Conservation (phyloP, 768 basidiomycete genomes). For the Russula sp. region DNA sequence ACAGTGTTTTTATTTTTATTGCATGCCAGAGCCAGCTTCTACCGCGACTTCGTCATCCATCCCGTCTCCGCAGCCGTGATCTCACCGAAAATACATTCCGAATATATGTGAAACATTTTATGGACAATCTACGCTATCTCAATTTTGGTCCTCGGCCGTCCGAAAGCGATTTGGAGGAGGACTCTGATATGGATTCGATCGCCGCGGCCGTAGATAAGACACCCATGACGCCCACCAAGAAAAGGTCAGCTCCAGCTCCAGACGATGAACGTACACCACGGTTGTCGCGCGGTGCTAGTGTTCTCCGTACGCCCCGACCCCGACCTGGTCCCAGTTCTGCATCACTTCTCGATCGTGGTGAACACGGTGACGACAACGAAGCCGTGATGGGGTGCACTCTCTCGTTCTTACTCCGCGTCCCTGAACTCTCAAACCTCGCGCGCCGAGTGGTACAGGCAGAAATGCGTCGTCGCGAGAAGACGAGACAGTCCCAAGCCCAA, state of each 20-base stretch:
- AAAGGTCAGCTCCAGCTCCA: conserved; percentile 9
- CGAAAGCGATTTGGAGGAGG: conserved; percentile 7
- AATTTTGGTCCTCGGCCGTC: background rate
- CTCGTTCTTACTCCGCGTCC: conserved; percentile 73
- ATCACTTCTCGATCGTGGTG: background rate
- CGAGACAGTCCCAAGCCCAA: conserved; percentile 44
- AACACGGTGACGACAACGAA: background rate
- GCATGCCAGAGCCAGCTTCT: conserved; percentile 34
- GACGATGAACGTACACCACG: conserved; percentile 35
- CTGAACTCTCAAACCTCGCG: conserved; percentile 65
- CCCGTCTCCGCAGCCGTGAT: conserved; percentile 60
- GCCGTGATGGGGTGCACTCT: conserved; percentile 48
- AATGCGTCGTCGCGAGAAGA: conserved; percentile 50
- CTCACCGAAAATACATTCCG: conserved; percentile 71
- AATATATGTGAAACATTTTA: conserved; percentile 75
- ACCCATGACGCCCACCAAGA: conserved; percentile 43
- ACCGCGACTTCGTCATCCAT: conserved; percentile 67
- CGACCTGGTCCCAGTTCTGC: background rate
- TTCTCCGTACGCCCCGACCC: conserved; percentile 13
- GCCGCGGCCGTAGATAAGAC: conserved; percentile 10
- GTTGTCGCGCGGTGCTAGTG: conserved; percentile 13
- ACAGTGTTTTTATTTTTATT: background rate
- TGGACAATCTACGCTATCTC: conserved; percentile 50
- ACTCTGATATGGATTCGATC: conserved; percentile 14
- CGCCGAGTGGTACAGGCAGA: conserved; percentile 63